Percentiles rank a stretch among this genome's conserved stretches.
Conservation (phyloP, 148 eudicot species). For the Chenopodium suecicum region DNA sequence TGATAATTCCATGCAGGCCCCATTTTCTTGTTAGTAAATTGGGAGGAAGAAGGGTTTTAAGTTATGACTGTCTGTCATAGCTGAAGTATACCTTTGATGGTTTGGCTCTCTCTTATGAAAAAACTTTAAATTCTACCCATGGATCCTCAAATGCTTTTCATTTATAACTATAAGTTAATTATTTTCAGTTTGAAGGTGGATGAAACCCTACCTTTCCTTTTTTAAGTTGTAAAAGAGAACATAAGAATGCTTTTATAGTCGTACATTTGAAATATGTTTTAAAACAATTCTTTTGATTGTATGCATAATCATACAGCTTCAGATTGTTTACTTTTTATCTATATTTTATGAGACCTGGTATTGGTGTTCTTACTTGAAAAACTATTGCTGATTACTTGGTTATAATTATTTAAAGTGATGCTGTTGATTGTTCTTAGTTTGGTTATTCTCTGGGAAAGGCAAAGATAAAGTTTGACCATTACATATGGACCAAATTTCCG, state of each 20-base stretch:
- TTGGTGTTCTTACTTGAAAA: background rate
- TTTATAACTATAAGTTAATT: background rate
- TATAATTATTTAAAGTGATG: background rate
- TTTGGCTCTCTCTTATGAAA: background rate
- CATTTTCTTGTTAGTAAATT: background rate
- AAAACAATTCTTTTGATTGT: background rate
- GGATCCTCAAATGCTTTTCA: background rate
- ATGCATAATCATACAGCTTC: background rate
- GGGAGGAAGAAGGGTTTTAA: background rate
- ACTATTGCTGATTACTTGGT: background rate
- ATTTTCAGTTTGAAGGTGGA: background rate
- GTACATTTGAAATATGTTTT: no score
- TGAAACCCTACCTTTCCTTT: background rate
- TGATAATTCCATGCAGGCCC: background rate
- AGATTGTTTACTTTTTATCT: background rate
- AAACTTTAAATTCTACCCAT: background rate
- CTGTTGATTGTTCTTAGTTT: background rate
- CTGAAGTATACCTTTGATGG: background rate
- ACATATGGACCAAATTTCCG: background rate
- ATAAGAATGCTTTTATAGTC: background rate
- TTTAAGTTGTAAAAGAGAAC: background rate
- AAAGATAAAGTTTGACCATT: background rate
- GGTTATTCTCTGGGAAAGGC: background rate
- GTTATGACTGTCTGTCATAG: background rate
- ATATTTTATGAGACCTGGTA: background rate